Evolutionary conservation across 768 basidiomycete species (phyloP), one percentile per base, ranked within the genome.

Genomic region (Mycena galericulata): DNA sequence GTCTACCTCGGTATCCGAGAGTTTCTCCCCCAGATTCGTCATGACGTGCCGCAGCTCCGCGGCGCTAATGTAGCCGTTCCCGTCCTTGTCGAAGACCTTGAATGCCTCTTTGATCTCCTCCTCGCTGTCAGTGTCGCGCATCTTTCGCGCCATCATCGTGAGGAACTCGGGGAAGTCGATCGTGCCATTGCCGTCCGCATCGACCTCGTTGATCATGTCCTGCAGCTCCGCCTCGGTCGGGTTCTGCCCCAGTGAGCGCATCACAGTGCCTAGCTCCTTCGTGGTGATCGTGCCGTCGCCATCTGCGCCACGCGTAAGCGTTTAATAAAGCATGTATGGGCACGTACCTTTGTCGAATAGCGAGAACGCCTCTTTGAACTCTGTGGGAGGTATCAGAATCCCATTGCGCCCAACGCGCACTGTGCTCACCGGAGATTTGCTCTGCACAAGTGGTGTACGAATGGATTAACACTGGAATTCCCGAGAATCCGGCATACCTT

Each of bases 41-140:
- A 95, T 94, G 79, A 95, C 93, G 76, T 94, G 92, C 74, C 91
- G 83, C 75, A 94, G 79, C 83, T 94, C 93, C 1, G 92, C 92
- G 5, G 92, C 89, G 29, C 84, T 87, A 82, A 94, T 94, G 79
- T 83, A 91, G 30, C 92, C 93, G 73, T 94, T 93, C 22, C 91
- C 92, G 75, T 94, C 92, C 85, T 93, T 94, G 81, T 95, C 93
- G 27, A 73, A 73, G 22, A 73, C 72, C 69, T 70, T 73, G 77
- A 87, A 86, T 15, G 86, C 84, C 76, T 83, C 78, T 74, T 82
- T 79, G 63, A 86, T 79, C 74, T 86, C 85, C 71, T 84, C 83
- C 65, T 84, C 84, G 62, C 79, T 80, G 61, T 81, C 80, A 20
- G 79, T 78, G 58, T 81, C 80, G 53, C 76, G 75, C 71, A 84